Conservation (phyloP, 2,329 filamentous ascomycete species). For the Colletotrichum agaves region DNA sequence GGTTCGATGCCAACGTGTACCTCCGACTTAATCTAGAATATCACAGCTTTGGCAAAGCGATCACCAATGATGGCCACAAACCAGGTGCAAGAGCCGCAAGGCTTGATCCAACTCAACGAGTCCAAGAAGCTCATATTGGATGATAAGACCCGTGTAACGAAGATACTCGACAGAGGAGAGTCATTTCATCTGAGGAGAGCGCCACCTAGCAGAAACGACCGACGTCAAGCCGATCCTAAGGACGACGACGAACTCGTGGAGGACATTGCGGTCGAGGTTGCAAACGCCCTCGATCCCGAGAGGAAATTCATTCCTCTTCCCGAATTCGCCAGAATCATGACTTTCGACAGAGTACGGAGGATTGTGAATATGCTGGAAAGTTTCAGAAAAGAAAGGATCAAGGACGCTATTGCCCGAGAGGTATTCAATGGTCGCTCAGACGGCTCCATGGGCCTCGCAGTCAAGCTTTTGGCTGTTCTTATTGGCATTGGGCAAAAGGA, state of each 20-base stretch:
- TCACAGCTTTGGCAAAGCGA: background rate
- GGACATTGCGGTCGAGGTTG: background rate
- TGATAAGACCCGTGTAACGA: background rate
- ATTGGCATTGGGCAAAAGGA: background rate
- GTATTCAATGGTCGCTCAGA: background rate
- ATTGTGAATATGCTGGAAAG: background rate
- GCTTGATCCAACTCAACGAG: background rate
- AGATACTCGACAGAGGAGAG: conserved; percentile 10
- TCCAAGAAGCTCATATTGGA: conserved; percentile 1
- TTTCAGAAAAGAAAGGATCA: background rate
- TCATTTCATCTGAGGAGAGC: background rate
- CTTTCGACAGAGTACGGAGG: background rate
- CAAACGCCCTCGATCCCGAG: background rate
- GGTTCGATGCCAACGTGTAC: background rate
- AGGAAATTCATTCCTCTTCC: background rate
- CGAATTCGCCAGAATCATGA: background rate
- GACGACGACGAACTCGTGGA: background rate
- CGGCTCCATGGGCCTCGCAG: background rate
- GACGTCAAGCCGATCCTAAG: background rate
- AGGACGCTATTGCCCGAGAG: background rate
- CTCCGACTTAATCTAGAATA: background rate
- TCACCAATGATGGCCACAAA: background rate
- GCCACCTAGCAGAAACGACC: background rate
- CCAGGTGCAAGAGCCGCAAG: fast-evolving
- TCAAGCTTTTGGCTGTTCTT: conserved; percentile 6